Base-by-base conservation (phyloP, 352 stramenopile species). In the Globisporangium cystogenes region DNA sequence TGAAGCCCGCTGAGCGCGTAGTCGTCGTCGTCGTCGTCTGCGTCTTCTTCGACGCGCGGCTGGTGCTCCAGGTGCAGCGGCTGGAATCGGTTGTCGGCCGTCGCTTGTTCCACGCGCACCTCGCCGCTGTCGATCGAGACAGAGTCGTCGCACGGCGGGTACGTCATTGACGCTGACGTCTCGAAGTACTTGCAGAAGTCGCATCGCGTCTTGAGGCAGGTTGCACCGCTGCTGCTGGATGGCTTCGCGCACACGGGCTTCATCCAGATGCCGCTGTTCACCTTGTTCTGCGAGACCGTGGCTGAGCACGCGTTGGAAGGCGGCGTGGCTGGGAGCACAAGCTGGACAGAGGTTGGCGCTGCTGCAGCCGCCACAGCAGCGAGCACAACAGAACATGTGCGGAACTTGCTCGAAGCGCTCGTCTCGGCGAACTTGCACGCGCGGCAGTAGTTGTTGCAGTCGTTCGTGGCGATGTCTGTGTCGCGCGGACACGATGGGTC, bases 181-280 rank as follows among this genome's bases (percentile, higher is more conserved):
- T 59, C 53, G 26, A 59, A 39, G 53, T 59, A 59, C 53, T 59
- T 59, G 45, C 53, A 59, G 23, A 41, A 48, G 45, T 41, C 15
- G 20, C 53, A 59, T 14, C 42, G 46, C n/a, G 36, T 33, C 35
- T 59, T 26, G 4, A 42, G 12, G 16, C 53, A 59, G 10, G 0
- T 7, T 6, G 7, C 12, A 20, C 5, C 15, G 7, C 20, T 40
- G 3, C 14, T 31, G 26, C 12, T 40, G 2, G 35, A 26, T 2
- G 16, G 14, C 12, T 24, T 47, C 12, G 16, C 1, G 4, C 45
- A 59, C 8, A 16, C 41, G 26, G 41, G 15, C 20, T 39, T 59
- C 26, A 53, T 47, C 53, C 53, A 59, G 24, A 59, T 21, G 7
- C 53, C 53, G 14, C 7, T 14, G 20, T 12, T 31, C 20, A 48